phyloP scores from a whole-genome alignment of 768 basidiomycete genomes.

The Hysterangium stoloniferum region DNA sequence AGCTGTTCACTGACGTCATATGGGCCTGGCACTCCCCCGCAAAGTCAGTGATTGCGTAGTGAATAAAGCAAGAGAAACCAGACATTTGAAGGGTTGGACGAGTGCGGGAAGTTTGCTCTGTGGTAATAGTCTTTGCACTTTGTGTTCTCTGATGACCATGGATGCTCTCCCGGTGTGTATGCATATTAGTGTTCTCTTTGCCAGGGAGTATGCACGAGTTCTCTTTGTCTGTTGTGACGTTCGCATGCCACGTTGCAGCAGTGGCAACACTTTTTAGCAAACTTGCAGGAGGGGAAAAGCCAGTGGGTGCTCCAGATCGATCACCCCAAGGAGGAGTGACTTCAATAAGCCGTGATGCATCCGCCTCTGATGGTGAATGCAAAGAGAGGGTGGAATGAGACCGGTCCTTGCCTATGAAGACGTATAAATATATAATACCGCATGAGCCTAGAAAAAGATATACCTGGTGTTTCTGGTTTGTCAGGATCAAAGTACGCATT shows the following conservation, averaged over 20 bases:
- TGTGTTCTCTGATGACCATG: constrained; percentile 7
- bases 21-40: no score
- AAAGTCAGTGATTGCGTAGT: no score
- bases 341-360: constrained; percentile 2
- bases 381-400: constrained; percentile 3
- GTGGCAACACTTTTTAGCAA: constrained; percentile 8
- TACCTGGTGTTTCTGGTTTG: constrained; percentile 8
- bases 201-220: no score
- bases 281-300: constrained; percentile 8
- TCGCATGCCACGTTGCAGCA: background rate
- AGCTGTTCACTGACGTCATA: no score
- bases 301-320: background rate
- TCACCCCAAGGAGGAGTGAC: background rate
- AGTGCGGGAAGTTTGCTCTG: background rate
- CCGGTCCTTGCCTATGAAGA: background rate
- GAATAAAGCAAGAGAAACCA: background rate
- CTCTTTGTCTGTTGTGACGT: no score
- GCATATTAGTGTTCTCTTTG: background rate
- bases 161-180: background rate
- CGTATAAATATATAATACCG: background rate
- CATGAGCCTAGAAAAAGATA: background rate
- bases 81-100: background rate
- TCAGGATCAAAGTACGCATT: constrained; percentile 37
- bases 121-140: background rate
- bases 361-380: constrained; percentile 1